Percentiles rank a stretch among this genome's conserved stretches.
These are phyloP conservation scores for Melianthus villosus DNA, from an alignment of 441 rosid species.

Conservation along the genomic window DNA sequence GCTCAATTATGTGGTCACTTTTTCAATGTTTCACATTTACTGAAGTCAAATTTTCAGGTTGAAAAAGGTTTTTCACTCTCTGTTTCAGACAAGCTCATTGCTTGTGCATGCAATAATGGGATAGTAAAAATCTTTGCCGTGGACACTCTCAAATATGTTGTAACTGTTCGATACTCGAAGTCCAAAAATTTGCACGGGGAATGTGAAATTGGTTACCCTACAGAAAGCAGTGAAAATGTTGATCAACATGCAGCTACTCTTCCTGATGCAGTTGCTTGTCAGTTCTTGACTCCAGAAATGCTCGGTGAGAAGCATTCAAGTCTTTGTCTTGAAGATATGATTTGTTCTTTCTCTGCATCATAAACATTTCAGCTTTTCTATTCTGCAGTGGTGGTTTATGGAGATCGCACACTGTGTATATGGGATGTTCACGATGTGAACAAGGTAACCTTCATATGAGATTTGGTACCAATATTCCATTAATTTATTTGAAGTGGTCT, in stretches of 20 bases:
- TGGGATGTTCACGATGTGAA: constrained; percentile 57
- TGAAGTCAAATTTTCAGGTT: constrained; percentile 35
- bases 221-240: constrained; percentile 13
- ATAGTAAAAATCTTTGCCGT: constrained; percentile 31
- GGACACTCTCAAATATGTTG: constrained; percentile 29
- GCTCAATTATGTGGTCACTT: too few species aligned
- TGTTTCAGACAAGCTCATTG: constrained; percentile 46
- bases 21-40: constrained; percentile 5
- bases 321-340: background rate
- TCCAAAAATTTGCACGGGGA: constrained; percentile 22
- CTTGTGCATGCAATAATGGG: constrained; percentile 75
- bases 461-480: background rate
- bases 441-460: constrained; percentile 27
- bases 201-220: constrained; percentile 10
- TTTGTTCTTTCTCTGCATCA: constrained; percentile 3
- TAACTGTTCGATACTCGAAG: constrained; percentile 36
- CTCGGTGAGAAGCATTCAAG: constrained; percentile 31
- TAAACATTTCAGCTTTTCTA: constrained; percentile 12
- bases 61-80: constrained; percentile 59
- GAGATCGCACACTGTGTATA: constrained; percentile 54
- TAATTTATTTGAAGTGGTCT: too few species aligned
- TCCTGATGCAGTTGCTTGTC: constrained; percentile 81
- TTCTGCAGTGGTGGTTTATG: constrained; percentile 57
- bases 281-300: constrained; percentile 46
- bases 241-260: constrained; percentile 14